Base-by-base conservation (phyloP, 2,329 filamentous ascomycete genomes). In the Ascochyta clinopodiicola region DNA sequence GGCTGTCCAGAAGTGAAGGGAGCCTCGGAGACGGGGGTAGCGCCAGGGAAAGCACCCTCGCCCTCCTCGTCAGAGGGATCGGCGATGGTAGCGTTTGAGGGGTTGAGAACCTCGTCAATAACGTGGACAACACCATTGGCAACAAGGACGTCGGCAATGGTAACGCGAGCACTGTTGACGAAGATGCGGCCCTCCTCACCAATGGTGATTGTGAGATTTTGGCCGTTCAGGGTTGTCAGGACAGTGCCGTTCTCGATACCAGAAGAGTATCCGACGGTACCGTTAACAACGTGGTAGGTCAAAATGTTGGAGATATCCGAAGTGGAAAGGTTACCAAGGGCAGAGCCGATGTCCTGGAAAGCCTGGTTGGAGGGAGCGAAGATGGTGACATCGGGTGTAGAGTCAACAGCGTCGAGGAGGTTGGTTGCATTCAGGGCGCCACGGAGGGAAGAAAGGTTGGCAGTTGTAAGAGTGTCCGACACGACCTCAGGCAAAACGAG, bases 281-380 rank as follows among this genome's bases (percentile, higher is more conserved):
- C 81, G 40, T 79, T 78, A 39, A 90, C 74, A 46, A 90, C 80
- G 69, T 91, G 88, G 74, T 91, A 91, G 24, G 79, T 75, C 31
- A 90, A 78, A 45, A 90, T 80, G 25, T 70, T 71, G 2, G 78
- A 70, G 1, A 89, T 77, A 13, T 84, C 71, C 4, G 79, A 71
- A 0, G 73, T 68, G 22, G 78, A 78, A 27, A 87, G 70, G 53
- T 79, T 79, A 25, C 73, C 69, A 10, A 86, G 67, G 2, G 81
- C 75, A 44, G 79, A 84, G 51, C 82, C 84, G 38, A 89, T 83
- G 24, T 77, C 72, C 31, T 81, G 77, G 75, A 89, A 86, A 12
- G 86, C 86, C 2, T 76, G 76, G 69, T 88, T 86, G 67, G 77
- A 80, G 1, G 88, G 87, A 0, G 83, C 86, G 60, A 90, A 89